Conservation (phyloP, 2,329 filamentous ascomycete species). For the Colletotrichum chlorophyti region DNA sequence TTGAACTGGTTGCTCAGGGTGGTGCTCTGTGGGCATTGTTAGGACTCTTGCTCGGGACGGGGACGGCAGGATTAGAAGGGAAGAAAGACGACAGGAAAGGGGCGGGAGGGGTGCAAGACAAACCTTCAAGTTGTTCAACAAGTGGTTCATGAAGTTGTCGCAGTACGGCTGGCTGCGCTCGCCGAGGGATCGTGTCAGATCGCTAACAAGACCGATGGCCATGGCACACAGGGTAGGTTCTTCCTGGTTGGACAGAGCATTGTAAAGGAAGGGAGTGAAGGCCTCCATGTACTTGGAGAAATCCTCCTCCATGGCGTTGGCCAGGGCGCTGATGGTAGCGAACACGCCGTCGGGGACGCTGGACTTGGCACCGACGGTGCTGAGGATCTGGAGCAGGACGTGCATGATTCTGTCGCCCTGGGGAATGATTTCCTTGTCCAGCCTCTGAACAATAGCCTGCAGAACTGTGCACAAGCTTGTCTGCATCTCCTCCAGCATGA, state of each 20-base stretch:
- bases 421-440: constrained; percentile 89
- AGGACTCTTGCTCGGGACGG: constrained; percentile 33
- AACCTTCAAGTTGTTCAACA: constrained; percentile 89
- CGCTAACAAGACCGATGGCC: constrained; percentile 96
- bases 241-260: constrained; percentile 93
- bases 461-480: constrained; percentile 92
- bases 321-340: constrained; percentile 88
- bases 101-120: constrained; percentile 38
- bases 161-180: constrained; percentile 93
- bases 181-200: constrained; percentile 91
- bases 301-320: constrained; percentile 88
- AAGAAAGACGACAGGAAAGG: constrained; percentile 5
- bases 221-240: constrained; percentile 94
- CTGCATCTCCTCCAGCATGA: constrained; percentile 97
- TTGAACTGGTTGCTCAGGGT: constrained; percentile 96
- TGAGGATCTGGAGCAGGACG: constrained; percentile 80
- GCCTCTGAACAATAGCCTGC: constrained; percentile 86
- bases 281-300: constrained; percentile 98
- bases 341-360: constrained; percentile 95
- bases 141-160: constrained; percentile 97
- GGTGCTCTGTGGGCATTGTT: constrained; percentile 66
- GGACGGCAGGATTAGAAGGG: constrained; percentile 14
- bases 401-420: constrained; percentile 96
- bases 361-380: constrained; percentile 81
- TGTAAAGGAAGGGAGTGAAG: constrained; percentile 91